phyloP scores from a whole-genome alignment of 495 filamentous ascomycete species.

The Terfezia claveryi region DNA sequence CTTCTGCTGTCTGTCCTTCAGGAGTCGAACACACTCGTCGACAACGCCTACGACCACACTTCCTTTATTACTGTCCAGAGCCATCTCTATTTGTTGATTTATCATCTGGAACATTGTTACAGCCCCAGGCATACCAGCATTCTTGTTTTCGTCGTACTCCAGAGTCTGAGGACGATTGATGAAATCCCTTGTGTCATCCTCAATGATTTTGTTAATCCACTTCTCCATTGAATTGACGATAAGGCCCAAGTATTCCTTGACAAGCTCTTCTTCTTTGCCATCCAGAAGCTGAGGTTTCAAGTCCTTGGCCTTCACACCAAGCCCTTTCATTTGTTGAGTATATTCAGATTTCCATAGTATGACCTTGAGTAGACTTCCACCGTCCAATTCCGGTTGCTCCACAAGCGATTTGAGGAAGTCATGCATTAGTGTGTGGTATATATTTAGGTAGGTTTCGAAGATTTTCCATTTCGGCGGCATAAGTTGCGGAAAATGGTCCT shows the following conservation, averaged over 20 bases:
- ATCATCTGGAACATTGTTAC: conserved; percentile 87
- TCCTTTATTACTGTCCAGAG: conserved; percentile 52
- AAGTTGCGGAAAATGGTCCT: conserved; percentile 65
- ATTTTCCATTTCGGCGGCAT: conserved; percentile 98
- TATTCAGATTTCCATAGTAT: conserved; percentile 92
- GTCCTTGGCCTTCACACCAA: conserved; percentile 52
- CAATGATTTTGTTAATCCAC: conserved; percentile 86
- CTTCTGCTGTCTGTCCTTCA: conserved; percentile 51
- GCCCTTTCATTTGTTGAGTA: conserved; percentile 72
- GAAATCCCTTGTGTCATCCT: conserved; percentile 58
- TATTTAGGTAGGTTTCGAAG: conserved; percentile 64
- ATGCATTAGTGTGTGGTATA: conserved; percentile 88
- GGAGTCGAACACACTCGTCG: conserved; percentile 73
- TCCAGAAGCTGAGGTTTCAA: conserved; percentile 67
- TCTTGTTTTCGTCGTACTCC: conserved; percentile 36
- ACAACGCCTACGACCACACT: conserved; percentile 86
- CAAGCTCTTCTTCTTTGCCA: conserved; percentile 64
- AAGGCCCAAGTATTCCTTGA: conserved; percentile 77
- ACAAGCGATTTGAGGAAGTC: conserved; percentile 46
- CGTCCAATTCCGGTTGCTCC: conserved; percentile 37
- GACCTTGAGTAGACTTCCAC: conserved; percentile 38
- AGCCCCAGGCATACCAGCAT: conserved; percentile 13
- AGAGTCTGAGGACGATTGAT: conserved; percentile 41
- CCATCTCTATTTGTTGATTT: conserved; percentile 59
- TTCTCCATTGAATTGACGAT: conserved; percentile 76